A percentile compares a stretch with the other conserved stretches of the same genome.
Conservation (phyloP, 495 filamentous ascomycete genomes). For the Geoglossum glabrum region DNA sequence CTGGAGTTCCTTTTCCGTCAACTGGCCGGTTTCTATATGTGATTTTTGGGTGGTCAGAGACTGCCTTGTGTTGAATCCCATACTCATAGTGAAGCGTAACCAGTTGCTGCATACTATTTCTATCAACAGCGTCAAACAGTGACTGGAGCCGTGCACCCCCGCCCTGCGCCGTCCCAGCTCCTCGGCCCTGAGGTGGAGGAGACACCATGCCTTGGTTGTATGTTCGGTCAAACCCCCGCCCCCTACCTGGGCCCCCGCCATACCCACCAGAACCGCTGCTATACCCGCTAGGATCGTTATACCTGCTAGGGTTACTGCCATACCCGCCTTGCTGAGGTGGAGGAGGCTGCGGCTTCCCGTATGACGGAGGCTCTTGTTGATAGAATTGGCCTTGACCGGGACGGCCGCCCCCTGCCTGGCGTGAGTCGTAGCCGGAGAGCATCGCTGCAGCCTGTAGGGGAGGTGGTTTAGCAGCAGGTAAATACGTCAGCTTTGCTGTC, state of each 20-base stretch:
- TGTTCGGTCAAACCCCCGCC: background rate
- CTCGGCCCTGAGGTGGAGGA: constrained; percentile 15
- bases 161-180: constrained; percentile 26
- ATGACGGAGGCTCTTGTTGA: background rate
- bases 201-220: background rate
- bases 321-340: constrained; percentile 3
- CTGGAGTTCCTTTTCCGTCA: constrained; percentile 74
- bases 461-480: background rate
- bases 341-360: background rate
- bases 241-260: background rate
- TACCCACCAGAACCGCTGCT: background rate
- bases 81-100: background rate
- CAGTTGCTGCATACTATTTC: constrained; percentile 33
- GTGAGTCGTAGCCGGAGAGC: background rate
- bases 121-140: constrained; percentile 82
- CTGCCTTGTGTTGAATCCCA: background rate
- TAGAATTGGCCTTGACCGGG: background rate
- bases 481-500: background rate
- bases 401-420: background rate
- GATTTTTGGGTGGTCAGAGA: background rate
- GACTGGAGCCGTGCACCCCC: constrained; percentile 59
- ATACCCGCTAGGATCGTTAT: no score
- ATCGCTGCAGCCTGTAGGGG: constrained; percentile 2
- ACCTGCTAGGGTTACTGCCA: background rate
- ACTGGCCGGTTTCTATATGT: constrained; percentile 42